Conservation (phyloP, 2,329 filamentous ascomycete genomes). For the Claviceps lovelessii region DNA sequence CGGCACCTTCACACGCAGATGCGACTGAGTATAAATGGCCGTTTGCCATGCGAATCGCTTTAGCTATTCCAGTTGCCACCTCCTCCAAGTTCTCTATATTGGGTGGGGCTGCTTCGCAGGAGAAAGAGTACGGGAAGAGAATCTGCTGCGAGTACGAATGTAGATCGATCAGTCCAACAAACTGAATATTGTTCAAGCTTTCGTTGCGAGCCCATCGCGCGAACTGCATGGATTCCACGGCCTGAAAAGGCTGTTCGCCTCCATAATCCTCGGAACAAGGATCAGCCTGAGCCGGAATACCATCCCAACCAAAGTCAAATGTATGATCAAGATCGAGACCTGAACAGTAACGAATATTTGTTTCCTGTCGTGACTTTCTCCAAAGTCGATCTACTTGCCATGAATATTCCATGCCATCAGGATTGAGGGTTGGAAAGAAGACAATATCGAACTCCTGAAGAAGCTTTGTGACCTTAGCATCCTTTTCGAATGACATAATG, state of each 20-base stretch:
- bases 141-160: conserved; percentile 95
- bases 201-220: conserved; percentile 75
- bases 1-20: conserved; percentile 75
- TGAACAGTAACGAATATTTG: conserved; percentile 65
- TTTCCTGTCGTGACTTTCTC: conserved; percentile 86
- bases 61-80: conserved; percentile 72
- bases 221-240: conserved; percentile 59
- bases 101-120: conserved; percentile 63
- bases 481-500: conserved; percentile 68
- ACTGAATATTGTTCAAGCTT: conserved; percentile 56
- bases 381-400: conserved; percentile 87
- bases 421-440: conserved; percentile 78
- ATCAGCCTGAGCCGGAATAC: conserved; percentile 48
- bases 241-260: conserved; percentile 70
- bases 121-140: conserved; percentile 81
- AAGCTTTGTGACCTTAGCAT: conserved; percentile 56
- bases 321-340: conserved; percentile 82
- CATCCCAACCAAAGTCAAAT: conserved; percentile 77
- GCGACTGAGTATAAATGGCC: conserved; percentile 64
- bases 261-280: conserved; percentile 87
- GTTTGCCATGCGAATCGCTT: conserved; percentile 69
- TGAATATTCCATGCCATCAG: conserved; percentile 86
- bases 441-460: conserved; percentile 77
- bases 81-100: conserved; percentile 87
- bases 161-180: conserved; percentile 77